phyloP scores from a whole-genome alignment of 2,329 filamentous ascomycete genomes.

The Blastomyces percursus region DNA sequence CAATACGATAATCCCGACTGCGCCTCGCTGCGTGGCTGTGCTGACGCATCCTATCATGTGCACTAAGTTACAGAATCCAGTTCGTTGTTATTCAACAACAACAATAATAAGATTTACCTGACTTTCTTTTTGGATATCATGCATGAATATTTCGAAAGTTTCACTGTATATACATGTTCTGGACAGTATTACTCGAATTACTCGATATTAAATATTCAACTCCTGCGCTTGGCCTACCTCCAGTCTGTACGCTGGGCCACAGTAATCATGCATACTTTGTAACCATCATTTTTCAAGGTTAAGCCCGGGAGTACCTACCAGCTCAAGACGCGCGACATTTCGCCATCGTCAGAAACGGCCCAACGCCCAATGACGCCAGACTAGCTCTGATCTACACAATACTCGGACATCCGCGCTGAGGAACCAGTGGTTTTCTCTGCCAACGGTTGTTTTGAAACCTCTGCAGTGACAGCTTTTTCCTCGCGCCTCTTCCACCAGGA shows the following conservation, averaged over 20 bases:
- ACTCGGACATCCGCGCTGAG: background rate
- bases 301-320: background rate
- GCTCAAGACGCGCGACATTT: background rate
- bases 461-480: background rate
- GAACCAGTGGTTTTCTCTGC: background rate
- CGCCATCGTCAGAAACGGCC: background rate
- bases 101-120: too few species aligned
- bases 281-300: background rate
- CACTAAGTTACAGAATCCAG: too few species aligned
- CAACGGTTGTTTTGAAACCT: background rate
- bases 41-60: too few species aligned
- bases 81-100: too few species aligned
- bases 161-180: background rate
- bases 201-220: background rate
- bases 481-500: background rate
- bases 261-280: background rate
- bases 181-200: background rate
- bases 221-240: background rate
- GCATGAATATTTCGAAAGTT: slow-evolving; percentile 4
- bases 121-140: background rate
- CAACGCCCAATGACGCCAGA: background rate
- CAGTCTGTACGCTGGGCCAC: background rate
- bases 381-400: background rate
- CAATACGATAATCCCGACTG: slow-evolving; percentile 1
- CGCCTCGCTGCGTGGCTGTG: slow-evolving; percentile 4